These are phyloP conservation scores for carrot (Daucus carota) DNA, from an alignment of 129 eudicot genomes.

Conservation along the genomic window DH1_v3.0 NC_030385.2:26713501-26714000, in stretches of 20 bases:
- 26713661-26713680: not conserved
- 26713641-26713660: not conserved
- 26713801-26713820: not conserved
- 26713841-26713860: not conserved
- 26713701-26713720: not conserved
- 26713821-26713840: not conserved
- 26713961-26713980: conserved; percentile 76
- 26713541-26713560: conserved; percentile 99
- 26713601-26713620: not conserved
- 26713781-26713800: not conserved
- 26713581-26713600: not conserved
- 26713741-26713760: not conserved
- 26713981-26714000: conserved; percentile 68
- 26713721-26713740: not conserved
- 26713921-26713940: not conserved
- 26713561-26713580: conserved; percentile 20
- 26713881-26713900: not conserved
- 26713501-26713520: conserved; percentile 71
- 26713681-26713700: not conserved
- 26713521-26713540: conserved; percentile 75
- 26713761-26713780: not conserved
- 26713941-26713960: conserved; percentile 39
- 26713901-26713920: not conserved
- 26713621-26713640: not conserved
- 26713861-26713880: not conserved